phyloP scores from a whole-genome alignment of 257 asterid genomes.

The Solanum neorickii region DNA sequence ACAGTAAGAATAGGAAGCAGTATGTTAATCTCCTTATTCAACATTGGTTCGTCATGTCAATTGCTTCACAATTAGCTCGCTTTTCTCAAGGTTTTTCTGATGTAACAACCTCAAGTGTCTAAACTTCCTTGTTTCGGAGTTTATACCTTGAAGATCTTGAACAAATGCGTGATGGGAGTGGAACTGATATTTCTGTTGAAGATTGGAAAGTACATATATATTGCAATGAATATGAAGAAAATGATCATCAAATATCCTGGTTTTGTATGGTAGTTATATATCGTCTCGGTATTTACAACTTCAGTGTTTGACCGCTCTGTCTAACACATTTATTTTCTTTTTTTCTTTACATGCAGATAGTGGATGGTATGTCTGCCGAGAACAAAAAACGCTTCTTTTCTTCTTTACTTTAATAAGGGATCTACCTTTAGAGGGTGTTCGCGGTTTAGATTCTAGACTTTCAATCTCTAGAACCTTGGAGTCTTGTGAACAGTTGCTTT shows the following conservation, averaged over 20 bases:
- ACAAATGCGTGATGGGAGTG: slow-evolving; percentile 28
- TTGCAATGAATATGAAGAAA: not conserved
- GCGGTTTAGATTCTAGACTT: slow-evolving; percentile 70
- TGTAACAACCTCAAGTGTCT: slow-evolving; percentile 13
- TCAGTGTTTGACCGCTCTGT: not conserved
- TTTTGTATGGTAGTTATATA: slow-evolving; percentile 59
- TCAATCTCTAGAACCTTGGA: slow-evolving; percentile 40
- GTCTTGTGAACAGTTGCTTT: slow-evolving; percentile 48
- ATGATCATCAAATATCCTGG: slow-evolving; percentile 29
- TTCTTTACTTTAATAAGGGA: slow-evolving; percentile 87
- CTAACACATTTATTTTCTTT: not conserved
- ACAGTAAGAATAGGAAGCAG: no score
- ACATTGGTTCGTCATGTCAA: no score
- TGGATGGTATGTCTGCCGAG: slow-evolving; percentile 58
- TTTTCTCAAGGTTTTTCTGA: no score
- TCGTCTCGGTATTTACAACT: not conserved
- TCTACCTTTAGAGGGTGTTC: slow-evolving; percentile 77
- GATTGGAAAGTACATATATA: not conserved
- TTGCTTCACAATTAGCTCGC: no score
- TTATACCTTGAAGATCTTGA: slow-evolving; percentile 67
- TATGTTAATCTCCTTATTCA: no score
- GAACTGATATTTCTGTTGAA: not conserved
- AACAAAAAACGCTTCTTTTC: slow-evolving; percentile 65
- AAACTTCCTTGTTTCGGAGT: slow-evolving; percentile 45
- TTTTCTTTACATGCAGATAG: slow-evolving; percentile 23